Conservation (phyloP, 148 eudicot species). For the Heliamphora exappendiculata region DNA sequence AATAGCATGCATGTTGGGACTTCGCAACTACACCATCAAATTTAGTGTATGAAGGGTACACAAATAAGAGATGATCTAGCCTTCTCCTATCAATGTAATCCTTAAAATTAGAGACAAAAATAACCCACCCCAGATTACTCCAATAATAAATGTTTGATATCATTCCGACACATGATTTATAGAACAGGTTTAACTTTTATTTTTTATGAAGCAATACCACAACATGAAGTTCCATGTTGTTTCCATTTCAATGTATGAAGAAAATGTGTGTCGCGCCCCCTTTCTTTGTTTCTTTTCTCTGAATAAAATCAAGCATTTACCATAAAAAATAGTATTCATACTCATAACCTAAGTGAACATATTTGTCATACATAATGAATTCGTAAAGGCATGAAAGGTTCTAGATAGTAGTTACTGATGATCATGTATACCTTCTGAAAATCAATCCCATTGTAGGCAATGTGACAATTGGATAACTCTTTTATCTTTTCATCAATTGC, state of each 20-base stretch:
- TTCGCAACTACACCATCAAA: neutral
- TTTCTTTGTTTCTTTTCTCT: neutral
- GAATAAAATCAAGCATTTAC: neutral
- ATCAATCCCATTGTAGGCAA: conserved; percentile 65
- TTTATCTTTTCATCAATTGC: conserved; percentile 95
- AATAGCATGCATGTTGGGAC: neutral
- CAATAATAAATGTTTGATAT: neutral
- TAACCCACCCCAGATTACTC: neutral
- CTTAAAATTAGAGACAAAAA: neutral
- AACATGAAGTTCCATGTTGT: neutral
- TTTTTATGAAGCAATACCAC: neutral
- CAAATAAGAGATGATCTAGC: neutral
- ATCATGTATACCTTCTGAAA: conserved; percentile 62
- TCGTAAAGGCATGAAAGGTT: neutral
- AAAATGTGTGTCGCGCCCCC: neutral
- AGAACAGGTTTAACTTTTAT: neutral
- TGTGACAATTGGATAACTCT: conserved; percentile 90
- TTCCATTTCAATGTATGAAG: neutral
- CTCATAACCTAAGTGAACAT: neutral
- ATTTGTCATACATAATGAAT: neutral
- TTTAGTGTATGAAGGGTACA: neutral
- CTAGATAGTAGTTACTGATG: neutral
- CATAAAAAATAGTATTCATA: neutral
- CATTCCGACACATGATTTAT: neutral
- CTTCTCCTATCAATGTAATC: neutral